Percentiles rank a stretch among this genome's conserved stretches.
These are phyloP conservation scores for Dothidotthia symphoricarpi DNA, from an alignment of 2,329 filamentous ascomycete genomes.

Conservation along the genomic window DNA sequence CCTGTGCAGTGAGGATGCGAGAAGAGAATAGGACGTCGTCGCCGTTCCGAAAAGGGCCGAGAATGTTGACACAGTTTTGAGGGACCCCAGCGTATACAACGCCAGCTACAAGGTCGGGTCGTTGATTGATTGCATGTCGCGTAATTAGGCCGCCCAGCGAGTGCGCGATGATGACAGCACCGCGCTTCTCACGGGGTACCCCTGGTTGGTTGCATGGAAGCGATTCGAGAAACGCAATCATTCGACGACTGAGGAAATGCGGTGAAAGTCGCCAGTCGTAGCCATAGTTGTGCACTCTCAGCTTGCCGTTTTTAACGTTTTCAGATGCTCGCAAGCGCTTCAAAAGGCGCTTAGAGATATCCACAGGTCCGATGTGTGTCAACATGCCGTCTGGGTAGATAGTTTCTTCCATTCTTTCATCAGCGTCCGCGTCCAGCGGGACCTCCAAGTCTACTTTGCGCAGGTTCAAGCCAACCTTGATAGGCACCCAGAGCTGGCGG, in stretches of 20 bases:
- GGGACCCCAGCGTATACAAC: constrained; percentile 84
- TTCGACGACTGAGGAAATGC: constrained; percentile 65
- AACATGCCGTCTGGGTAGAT: constrained; percentile 86
- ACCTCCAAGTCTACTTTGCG: constrained; percentile 90
- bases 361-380: constrained; percentile 86
- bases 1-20: constrained; percentile 84
- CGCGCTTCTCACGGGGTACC: constrained; percentile 55
- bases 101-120: constrained; percentile 80
- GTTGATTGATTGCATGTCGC: constrained; percentile 79
- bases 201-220: constrained; percentile 70
- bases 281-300: constrained; percentile 85
- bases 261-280: constrained; percentile 95
- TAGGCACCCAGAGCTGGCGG: constrained; percentile 89
- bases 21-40: constrained; percentile 88
- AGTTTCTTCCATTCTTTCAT: constrained; percentile 76
- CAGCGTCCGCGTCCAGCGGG: constrained; percentile 75
- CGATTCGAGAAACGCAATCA: constrained; percentile 70
- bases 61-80: constrained; percentile 83
- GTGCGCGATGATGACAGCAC: constrained; percentile 81
- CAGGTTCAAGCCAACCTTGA: constrained; percentile 88
- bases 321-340: constrained; percentile 72
- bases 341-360: constrained; percentile 80
- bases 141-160: constrained; percentile 85
- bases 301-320: constrained; percentile 67
- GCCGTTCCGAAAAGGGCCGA: constrained; percentile 86